Conservation (phyloP, 768 basidiomycete genomes). For the Leucocoprinus sp. region DNA sequence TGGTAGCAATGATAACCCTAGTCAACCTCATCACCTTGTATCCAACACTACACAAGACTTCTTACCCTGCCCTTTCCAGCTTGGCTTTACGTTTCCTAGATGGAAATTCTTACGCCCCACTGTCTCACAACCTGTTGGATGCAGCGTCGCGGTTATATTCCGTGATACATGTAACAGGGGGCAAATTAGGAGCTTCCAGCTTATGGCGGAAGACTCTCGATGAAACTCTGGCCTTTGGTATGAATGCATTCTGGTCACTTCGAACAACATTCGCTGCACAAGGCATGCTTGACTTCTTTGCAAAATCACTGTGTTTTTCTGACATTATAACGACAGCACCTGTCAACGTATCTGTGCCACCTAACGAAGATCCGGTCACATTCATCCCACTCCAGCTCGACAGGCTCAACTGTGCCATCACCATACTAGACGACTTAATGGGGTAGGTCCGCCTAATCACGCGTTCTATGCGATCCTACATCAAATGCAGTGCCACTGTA, state of each 20-base stretch:
- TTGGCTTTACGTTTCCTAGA: constrained; percentile 50
- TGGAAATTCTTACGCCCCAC: constrained; percentile 40
- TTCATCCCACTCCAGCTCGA: constrained; percentile 51
- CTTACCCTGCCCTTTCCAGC: constrained; percentile 41
- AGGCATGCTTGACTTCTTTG: constrained; percentile 24
- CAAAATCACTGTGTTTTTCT: neutral
- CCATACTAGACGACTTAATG: constrained; percentile 55
- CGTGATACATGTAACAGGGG: constrained; percentile 61
- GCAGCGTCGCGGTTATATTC: constrained; percentile 54
- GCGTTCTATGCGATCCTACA: neutral
- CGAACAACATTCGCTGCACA: constrained; percentile 50
- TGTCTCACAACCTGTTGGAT: constrained; percentile 28
- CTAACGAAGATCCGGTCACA: constrained; percentile 37
- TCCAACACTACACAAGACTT: constrained; percentile 56
- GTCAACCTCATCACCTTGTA: constrained; percentile 52
- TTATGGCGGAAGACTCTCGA: constrained; percentile 74
- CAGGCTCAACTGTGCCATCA: constrained; percentile 45
- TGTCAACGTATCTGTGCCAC: constrained; percentile 2
- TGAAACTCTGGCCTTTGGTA: constrained; percentile 58
- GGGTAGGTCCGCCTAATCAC: constrained; percentile 1
- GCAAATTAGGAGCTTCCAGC: constrained; percentile 65
- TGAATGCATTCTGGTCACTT: constrained; percentile 49
- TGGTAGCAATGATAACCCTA: constrained; percentile 39
- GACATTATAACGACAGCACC: constrained; percentile 3
- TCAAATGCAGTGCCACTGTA: constrained; percentile 35